These are phyloP conservation scores for Lumnitzera littorea DNA, from an alignment of 345 rosid genomes.

Conservation along the genomic window DNA sequence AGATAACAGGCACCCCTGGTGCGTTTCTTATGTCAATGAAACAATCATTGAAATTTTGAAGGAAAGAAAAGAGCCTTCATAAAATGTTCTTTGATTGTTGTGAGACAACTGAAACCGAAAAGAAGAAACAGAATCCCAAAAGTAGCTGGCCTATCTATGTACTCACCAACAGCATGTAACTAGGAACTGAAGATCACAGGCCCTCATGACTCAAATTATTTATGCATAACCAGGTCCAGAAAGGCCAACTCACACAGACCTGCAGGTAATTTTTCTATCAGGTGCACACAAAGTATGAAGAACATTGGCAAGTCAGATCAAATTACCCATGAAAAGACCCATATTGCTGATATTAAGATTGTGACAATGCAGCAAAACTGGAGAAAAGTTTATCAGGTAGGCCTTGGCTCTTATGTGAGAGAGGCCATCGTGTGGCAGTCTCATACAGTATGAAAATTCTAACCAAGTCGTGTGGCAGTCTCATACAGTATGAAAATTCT, in stretches of 20 bases:
- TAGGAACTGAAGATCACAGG: constrained; percentile 13
- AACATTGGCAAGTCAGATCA: too few species aligned
- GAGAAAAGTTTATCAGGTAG: too few species aligned
- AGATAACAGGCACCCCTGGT: constrained; percentile 96
- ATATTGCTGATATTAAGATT: too few species aligned
- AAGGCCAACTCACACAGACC: constrained; percentile 2
- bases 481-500: too few species aligned
- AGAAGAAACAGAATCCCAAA: background rate
- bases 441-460: too few species aligned
- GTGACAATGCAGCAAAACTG: too few species aligned
- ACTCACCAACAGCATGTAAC: constrained; percentile 53
- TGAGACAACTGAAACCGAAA: background rate
- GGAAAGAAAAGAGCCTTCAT: background rate
- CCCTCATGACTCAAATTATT: background rate
- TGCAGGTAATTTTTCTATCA: background rate
- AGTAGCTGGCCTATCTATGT: constrained; percentile 15
- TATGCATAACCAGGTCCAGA: background rate
- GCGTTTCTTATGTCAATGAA: constrained; percentile 64
- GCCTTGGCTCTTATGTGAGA: too few species aligned
- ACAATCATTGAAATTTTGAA: background rate
- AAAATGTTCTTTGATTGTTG: too few species aligned
- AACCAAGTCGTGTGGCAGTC: too few species aligned
- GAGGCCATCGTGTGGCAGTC: too few species aligned
- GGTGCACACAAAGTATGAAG: too few species aligned
- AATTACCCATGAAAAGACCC: too few species aligned